Conservation (phyloP, 768 basidiomycete species). For the Boletus vermiculosoides region DNA sequence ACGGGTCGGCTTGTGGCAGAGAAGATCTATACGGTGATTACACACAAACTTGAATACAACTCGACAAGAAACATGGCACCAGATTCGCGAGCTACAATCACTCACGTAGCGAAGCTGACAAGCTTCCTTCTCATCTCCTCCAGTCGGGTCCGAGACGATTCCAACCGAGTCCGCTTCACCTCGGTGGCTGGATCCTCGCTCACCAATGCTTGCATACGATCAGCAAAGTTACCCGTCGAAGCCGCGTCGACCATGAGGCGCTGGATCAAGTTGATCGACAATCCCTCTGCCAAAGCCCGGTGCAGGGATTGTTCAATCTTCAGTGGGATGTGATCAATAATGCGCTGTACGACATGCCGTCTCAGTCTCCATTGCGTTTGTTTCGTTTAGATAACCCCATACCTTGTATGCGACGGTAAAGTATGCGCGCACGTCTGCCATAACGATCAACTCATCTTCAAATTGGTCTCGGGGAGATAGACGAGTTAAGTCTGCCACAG, state of each 20-base stretch:
- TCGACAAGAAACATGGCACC: no score
- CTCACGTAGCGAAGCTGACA: conserved; percentile 23
- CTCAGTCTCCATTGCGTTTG: not conserved
- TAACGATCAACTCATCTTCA: conserved; percentile 47
- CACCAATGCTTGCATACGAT: conserved; percentile 41
- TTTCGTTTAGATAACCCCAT: conserved; percentile 4
- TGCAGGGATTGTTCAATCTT: conserved; percentile 48
- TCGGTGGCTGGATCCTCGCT: conserved; percentile 45
- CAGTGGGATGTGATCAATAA: conserved; percentile 54
- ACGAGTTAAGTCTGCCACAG: conserved; percentile 25
- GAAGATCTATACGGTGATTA: no score
- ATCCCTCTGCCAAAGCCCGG: conserved; percentile 34
- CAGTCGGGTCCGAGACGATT: conserved; percentile 35
- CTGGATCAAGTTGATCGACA: conserved; percentile 38
- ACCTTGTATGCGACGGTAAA: conserved; percentile 57
- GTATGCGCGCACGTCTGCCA: conserved; percentile 56
- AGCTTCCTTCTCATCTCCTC: conserved; percentile 42
- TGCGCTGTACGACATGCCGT: conserved; percentile 37
- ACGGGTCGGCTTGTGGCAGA: no score
- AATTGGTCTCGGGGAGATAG: conserved; percentile 29
- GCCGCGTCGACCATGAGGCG: conserved; percentile 28
- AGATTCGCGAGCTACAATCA: no score
- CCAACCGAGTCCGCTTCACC: conserved; percentile 36
- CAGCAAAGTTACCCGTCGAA: conserved; percentile 9
- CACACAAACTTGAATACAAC: no score